Base-by-base conservation (phyloP, 2,329 filamentous ascomycete species). In the Pleomassaria siparia region DNA sequence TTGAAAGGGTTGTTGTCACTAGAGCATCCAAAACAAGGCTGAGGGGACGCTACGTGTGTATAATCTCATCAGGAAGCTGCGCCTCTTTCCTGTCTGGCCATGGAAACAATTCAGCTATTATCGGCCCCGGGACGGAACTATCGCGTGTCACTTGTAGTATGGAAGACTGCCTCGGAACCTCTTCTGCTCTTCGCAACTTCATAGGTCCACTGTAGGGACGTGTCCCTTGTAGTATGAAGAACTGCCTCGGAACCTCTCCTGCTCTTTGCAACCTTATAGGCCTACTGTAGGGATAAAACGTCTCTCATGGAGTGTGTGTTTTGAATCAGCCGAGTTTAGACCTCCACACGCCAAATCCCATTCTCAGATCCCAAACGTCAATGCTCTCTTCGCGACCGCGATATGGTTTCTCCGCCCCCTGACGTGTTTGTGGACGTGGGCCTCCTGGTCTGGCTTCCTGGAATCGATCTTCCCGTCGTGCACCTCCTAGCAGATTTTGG, bases 361-460 rank as follows among this genome's bases (percentile, higher is more conserved):
- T 55, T 51, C 37, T 55, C 57, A 62, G 44, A 63, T 66, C 43
- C 54, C 51, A 67, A 65, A 67, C 63, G 49, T 57, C 54, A 60
- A 67, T 67, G 63, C 58, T 35, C 30, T 16, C 36, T 30, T 44
- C 47, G 21, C 32, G 37, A 54, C 30, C 50, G 56, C 58, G 45
- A 53, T 47, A 50, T 54, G 33, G 44, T 54, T 62, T 46, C 51
- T 59, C 58, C 58, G 53, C 37, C 25, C 20, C 30, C 40, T 43
- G 43, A 40, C 41, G 43, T 39, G 28, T 45, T 36, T 43, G 33
- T 30, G n/a, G 37, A 46, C 43, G 11, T 43, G 53, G 50, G 45
- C 37, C 36, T 36, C 40, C 49, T 42, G 28, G 36, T 28, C 44
- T 28, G 43, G 44, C 24, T 41, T 28, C 42, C 49, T 61, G 56